Percentiles rank a stretch among this genome's conserved stretches.
phyloP scores from a whole-genome alignment of 192 early-diverging fungal species.

The Spizellomyces punctatus region DNA sequence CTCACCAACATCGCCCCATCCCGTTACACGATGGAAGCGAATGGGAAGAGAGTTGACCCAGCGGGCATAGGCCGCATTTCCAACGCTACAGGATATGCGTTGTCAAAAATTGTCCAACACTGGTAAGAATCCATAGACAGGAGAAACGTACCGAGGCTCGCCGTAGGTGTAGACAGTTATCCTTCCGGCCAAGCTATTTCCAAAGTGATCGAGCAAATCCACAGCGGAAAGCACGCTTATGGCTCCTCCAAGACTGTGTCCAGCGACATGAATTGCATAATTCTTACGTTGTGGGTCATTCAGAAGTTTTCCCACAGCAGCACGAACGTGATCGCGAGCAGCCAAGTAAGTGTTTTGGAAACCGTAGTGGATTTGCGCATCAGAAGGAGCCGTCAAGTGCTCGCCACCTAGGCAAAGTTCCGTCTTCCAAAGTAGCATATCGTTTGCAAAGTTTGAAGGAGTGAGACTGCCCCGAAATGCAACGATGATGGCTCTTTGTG shows the following conservation, averaged over 20 bases:
- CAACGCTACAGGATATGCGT: not conserved
- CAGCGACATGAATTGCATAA: constrained; percentile 4
- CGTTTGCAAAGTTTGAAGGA: constrained; percentile 19
- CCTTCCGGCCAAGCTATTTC: not conserved
- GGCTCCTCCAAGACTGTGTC: constrained; percentile 16
- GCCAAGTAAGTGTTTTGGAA: constrained; percentile 19
- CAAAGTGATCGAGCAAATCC: constrained; percentile 2
- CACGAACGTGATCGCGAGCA: constrained; percentile 7
- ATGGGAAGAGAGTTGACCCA: constrained; percentile 23
- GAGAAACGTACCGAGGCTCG: constrained; percentile 1
- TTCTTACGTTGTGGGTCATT: not conserved
- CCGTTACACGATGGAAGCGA: constrained; percentile 10
- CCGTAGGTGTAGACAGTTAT: constrained; percentile 10
- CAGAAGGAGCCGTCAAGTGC: not conserved
- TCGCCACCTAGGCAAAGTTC: constrained; percentile 1
- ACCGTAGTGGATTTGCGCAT: constrained; percentile 15
- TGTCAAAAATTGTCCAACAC: no score
- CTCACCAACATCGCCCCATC: not conserved
- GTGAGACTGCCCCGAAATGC: constrained; percentile 18
- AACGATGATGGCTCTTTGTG: constrained; percentile 14
- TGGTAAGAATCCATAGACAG: no score
- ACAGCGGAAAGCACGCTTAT: constrained; percentile 11
- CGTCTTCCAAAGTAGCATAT: constrained; percentile 7
- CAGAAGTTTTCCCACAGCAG: not conserved
- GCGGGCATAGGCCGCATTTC: constrained; percentile 9